These are phyloP conservation scores for Tritrichomonas musculus DNA, from an alignment of 208 protist species.

Conservation along the genomic window DNA sequence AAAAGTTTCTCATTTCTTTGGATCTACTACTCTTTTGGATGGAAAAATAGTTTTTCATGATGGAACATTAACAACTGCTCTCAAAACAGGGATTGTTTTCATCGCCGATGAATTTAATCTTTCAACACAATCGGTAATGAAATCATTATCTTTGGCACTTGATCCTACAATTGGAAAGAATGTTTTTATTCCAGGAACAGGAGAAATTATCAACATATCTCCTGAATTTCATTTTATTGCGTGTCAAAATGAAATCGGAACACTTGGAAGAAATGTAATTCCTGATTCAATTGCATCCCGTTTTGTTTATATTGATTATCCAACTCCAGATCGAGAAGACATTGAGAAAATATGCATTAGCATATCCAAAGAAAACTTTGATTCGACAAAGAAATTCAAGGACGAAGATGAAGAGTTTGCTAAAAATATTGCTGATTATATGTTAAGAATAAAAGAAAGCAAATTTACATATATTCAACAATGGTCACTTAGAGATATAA, in stretches of 20 bases:
- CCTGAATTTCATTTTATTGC: background rate
- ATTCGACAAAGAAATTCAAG: too few species aligned
- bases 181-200: background rate
- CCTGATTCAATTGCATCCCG: background rate
- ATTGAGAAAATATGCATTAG: background rate
- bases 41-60: background rate
- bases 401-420: too few species aligned
- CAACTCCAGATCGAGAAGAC: background rate
- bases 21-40: background rate
- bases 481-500: background rate
- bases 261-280: background rate
- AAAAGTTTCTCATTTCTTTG: background rate
- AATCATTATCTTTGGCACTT: background rate
- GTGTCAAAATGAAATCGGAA: background rate
- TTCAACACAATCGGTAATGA: background rate
- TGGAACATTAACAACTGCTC: background rate
- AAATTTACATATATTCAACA: background rate
- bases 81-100: background rate
- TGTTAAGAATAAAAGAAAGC: background rate
- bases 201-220: background rate
- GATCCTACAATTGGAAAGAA: background rate
- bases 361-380: background rate
- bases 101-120: background rate
- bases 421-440: background rate
- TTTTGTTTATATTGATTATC: background rate